A percentile compares a stretch with the other conserved stretches of the same genome.
Evolutionary conservation across 208 protist species (phyloP).

Genomic region (Acanthamoeba triangularis): DNA sequence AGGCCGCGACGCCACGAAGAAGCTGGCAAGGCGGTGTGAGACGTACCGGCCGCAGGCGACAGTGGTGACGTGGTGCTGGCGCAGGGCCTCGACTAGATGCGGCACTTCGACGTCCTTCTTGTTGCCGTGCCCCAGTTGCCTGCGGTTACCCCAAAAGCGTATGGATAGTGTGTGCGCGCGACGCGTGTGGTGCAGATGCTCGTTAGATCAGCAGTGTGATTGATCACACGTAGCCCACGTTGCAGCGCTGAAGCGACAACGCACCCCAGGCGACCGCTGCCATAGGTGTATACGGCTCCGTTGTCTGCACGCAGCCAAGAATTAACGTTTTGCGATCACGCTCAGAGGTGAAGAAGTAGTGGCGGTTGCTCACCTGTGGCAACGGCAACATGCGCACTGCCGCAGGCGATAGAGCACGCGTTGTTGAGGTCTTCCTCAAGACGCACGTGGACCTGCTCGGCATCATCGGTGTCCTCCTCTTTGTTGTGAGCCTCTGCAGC

Average conservation of each 20-base stretch:
- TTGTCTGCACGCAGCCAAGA: neutral
- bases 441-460: neutral
- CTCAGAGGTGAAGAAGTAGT: neutral
- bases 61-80: neutral
- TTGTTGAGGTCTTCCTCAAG: constrained; percentile 20
- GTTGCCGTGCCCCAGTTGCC: constrained; percentile 24
- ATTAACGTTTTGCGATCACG: neutral
- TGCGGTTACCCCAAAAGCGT: too few species aligned
- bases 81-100: neutral
- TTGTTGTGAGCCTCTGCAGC: too few species aligned
- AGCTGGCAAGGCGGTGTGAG: neutral
- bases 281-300: constrained; percentile 17
- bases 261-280: constrained; percentile 11
- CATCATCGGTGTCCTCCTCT: neutral
- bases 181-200: too few species aligned
- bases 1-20: neutral
- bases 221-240: too few species aligned
- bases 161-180: too few species aligned
- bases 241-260: neutral
- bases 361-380: neutral
- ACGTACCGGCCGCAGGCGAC: constrained; percentile 22
- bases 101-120: constrained; percentile 10
- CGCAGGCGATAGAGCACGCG: neutral
- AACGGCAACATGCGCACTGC: neutral
- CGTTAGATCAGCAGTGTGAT: too few species aligned